These are phyloP conservation scores for Lactifluus volemus DNA, from an alignment of 768 basidiomycete genomes.

Conservation along the genomic window DNA sequence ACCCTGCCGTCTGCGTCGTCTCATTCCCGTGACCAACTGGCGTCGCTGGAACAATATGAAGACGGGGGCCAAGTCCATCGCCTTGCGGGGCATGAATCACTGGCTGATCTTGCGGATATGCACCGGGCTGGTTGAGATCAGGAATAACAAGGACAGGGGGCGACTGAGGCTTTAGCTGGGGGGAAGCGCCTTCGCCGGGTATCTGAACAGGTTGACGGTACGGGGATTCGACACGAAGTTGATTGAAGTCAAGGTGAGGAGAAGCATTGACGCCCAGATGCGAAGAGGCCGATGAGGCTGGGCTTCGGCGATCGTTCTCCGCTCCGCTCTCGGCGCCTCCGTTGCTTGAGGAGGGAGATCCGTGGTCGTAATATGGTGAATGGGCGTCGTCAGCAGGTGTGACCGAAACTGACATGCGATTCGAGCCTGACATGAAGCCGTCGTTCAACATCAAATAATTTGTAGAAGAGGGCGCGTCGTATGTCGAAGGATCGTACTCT, in stretches of 20 bases:
- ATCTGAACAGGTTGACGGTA: conserved; percentile 43
- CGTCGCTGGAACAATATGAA: conserved; percentile 79
- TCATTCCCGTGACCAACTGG: conserved; percentile 59
- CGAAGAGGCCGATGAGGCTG: conserved; percentile 64
- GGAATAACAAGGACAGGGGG: conserved; percentile 56
- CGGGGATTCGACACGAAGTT: conserved; percentile 57
- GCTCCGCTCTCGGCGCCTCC: conserved; percentile 37
- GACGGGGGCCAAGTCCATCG: conserved; percentile 44
- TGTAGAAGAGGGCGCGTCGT: conserved; percentile 42
- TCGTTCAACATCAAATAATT: conserved; percentile 24
- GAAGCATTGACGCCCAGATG: conserved; percentile 40
- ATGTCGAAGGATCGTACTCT: conserved; percentile 70
- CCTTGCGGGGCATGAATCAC: conserved; percentile 58
- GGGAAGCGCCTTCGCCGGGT: conserved; percentile 33
- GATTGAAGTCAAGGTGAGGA: conserved; percentile 48
- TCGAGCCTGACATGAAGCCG: conserved; percentile 47
- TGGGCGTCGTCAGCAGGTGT: conserved; percentile 28
- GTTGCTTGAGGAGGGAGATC: conserved; percentile 51
- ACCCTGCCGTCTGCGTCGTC: conserved; percentile 38
- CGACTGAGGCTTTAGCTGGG: conserved; percentile 46
- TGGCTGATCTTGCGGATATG: conserved; percentile 35
- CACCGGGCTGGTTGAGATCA: conserved; percentile 32
- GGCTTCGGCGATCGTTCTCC: conserved; percentile 42
- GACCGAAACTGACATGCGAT: conserved; percentile 39
- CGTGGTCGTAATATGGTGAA: conserved; percentile 45